Evolutionary conservation across 805 yeast genomes (phyloP), one percentile per base, ranked within the genome.

Genomic region (Yarrowia sp.): DNA sequence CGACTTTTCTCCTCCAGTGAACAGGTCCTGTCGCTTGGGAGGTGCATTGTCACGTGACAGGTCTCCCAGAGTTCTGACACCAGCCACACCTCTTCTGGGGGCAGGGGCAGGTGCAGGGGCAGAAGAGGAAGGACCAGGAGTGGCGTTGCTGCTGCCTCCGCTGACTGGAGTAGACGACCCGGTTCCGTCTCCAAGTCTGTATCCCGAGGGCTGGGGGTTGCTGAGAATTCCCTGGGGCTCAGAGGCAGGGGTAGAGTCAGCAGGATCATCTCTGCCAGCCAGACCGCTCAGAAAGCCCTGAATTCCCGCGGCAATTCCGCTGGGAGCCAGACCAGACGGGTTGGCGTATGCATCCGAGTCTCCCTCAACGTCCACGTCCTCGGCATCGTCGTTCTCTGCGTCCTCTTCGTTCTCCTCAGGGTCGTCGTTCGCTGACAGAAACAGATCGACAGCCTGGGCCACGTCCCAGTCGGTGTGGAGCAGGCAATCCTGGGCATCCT

Each of bases 1-100:
- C 4, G 91, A 86, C 77, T 89, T 89, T 75, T 89, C 93, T 67
- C 88, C 88, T 14, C 88, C 88, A 3, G 87, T 83, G 77, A 85
- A 77, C 74, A 79, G 74, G 77, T 83, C 73, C 71, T 83, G 81
- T 15, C 77, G 75, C 26, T 79, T 80, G 43, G 76, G 73, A 67
- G 76, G 75, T 53, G 79, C 71, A 1, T 68, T 43, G 15, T 56
- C 64, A n/a, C 71, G 69, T 16, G 72, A 49, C 26, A 77, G 71
- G 68, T 77, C 79, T 38, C 77, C 70, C 48, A 78, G 59, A 5
- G 79, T 75, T 42, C 78, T 75, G 58, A 77, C 72, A 35, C 76
- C 73, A 52, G 63, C 73, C 42, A 58, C 72, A 10, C 56, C 56
- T 36, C 67, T 52, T 63, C 56, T 15, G 8, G 67, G 67, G 15